Percentiles rank a stretch among this genome's conserved stretches.
phyloP scores from a whole-genome alignment of 2,329 filamentous ascomycete species.

The Aspergillus aculeatus region DNA sequence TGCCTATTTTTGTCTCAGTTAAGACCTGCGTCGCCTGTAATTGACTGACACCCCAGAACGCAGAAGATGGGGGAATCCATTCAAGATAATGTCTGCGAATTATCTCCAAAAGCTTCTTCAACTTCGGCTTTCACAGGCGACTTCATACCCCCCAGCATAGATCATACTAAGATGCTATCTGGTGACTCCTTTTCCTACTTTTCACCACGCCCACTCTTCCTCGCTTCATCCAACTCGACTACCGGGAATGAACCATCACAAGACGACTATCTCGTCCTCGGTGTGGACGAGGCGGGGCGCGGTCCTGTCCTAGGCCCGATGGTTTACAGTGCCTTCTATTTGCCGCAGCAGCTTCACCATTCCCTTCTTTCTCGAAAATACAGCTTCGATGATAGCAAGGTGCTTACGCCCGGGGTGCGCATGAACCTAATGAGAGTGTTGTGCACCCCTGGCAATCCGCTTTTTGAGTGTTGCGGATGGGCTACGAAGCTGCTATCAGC shows the following conservation, averaged over 20 bases:
- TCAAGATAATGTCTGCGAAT: constrained; percentile 19
- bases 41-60: neutral
- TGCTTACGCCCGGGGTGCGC: constrained; percentile 76
- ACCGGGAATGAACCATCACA: neutral
- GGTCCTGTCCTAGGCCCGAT: constrained; percentile 84
- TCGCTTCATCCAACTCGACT: constrained; percentile 40
- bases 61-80: constrained; percentile 36
- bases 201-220: constrained; percentile 64
- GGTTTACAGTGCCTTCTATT: constrained; percentile 70
- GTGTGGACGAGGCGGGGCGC: constrained; percentile 90
- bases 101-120: constrained; percentile 34
- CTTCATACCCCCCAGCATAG: constrained; percentile 70
- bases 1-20: neutral
- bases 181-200: constrained; percentile 71
- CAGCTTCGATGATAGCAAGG: constrained; percentile 94
- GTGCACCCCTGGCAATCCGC: constrained; percentile 62
- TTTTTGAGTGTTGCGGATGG: constrained; percentile 73
- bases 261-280: constrained; percentile 56
- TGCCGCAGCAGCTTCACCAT: constrained; percentile 63
- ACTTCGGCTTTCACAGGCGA: constrained; percentile 27
- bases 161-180: constrained; percentile 55
- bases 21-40: neutral
- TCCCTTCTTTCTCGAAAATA: constrained; percentile 74
- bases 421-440: constrained; percentile 69
- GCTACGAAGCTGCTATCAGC: constrained; percentile 79